Base-by-base conservation (phyloP, 2,329 filamentous ascomycete genomes). In the Clarireedia monteithiana region DNA sequence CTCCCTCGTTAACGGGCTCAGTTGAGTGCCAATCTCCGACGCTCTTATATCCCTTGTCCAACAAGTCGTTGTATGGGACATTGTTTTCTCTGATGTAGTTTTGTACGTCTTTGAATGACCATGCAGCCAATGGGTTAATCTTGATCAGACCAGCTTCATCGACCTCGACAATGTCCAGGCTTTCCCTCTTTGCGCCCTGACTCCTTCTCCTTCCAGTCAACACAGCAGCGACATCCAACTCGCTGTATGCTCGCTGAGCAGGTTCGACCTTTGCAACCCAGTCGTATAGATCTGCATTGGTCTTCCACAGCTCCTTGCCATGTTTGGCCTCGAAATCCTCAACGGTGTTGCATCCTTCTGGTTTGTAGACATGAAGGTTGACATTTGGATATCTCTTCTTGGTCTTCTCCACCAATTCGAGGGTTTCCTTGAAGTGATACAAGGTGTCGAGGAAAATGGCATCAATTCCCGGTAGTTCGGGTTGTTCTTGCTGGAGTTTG, bases 11-110 rank as follows among this genome's bases (percentile, higher is more conserved):
- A 59, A 97, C 91, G 12, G 94, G 91, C 64, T 84, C 86, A 4
- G 94, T 99, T 50, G 91, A 96, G 79, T 99, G 94, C 89, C 91
- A 97, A 78, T 99, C 94, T 60, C 94, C 94, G 60, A 99, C 81
- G 62, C 90, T 96, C 81, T 97, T 96, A 81, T 99, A 99, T n/a
- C 94, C 94, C 58, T 78, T 80, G 74, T 96, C 89, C 48, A 99
- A 81, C 30, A 99, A 82, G 60, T 81, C 84, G 71, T 99, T 99
- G 79, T 96, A 97, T 0, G 94, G 94, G 4, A 99, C 91, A 59
- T 90, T 74, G 77, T 96, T 82, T 67, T 88, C 85, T 66, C 84
- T 82, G 74, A 96, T 83, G 75, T 99, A 99, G 42, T 82, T 78
- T 73, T 91, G 85, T 58, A 99, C 92, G 70, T 97, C 88, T 60